These are phyloP conservation scores for Xylaria sp. DNA, from an alignment of 2,329 filamentous ascomycete genomes.

Conservation along the genomic window DNA sequence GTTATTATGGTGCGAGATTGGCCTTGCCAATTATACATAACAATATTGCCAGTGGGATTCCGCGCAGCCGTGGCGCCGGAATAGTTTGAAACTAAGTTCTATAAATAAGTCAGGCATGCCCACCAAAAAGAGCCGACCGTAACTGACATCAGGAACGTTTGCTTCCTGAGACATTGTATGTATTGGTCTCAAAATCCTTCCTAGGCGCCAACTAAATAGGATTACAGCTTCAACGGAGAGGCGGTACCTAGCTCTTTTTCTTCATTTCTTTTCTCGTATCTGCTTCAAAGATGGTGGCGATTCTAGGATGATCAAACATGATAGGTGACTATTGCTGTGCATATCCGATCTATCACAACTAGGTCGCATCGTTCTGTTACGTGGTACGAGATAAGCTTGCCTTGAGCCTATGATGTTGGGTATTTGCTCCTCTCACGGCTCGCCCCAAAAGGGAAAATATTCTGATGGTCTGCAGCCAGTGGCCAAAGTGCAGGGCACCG, in stretches of 20 bases:
- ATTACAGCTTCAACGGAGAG: neutral
- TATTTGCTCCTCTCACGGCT: neutral
- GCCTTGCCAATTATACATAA: neutral
- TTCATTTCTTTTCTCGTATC: constrained; percentile 1
- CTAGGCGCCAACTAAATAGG: neutral
- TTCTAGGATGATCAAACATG: too few species aligned
- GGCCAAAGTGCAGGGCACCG: neutral
- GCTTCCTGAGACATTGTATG: neutral
- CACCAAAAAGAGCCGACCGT: neutral
- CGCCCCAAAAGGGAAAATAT: neutral
- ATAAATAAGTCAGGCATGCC: neutral
- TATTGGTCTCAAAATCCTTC: neutral
- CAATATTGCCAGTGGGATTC: neutral
- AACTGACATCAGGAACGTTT: neutral
- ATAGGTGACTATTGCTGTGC: neutral
- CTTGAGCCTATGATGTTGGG: neutral
- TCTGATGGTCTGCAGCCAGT: neutral
- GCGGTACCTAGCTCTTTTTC: neutral
- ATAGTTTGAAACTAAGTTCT: neutral
- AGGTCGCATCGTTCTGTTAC: neutral
- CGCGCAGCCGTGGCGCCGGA: neutral
- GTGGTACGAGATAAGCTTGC: neutral
- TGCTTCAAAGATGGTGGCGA: neutral
- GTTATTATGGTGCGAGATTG: neutral
- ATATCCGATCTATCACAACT: neutral